A percentile compares a stretch with the other conserved stretches of the same genome.
Evolutionary conservation across 2,329 filamentous ascomycete genomes (phyloP).

Genomic region (Neofusicoccum ribis): DNA sequence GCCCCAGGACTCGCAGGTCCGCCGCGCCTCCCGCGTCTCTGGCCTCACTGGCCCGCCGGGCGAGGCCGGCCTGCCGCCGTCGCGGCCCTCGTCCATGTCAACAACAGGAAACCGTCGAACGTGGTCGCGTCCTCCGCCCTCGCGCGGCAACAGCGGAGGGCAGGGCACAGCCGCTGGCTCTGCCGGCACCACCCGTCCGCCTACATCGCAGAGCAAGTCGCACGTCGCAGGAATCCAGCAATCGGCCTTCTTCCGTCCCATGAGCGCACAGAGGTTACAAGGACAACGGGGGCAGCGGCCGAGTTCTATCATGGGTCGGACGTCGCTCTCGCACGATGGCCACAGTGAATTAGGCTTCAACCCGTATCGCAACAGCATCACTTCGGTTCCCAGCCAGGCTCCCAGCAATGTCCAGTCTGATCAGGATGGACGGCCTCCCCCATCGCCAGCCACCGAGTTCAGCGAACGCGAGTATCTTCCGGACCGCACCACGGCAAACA

Average conservation of each 20-base stretch:
- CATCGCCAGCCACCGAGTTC: conserved; percentile 77
- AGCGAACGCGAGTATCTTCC: conserved; percentile 68
- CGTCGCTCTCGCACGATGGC: conserved; percentile 34
- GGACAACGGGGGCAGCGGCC: conserved; percentile 73
- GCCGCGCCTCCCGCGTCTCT: conserved; percentile 33
- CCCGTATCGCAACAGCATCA: conserved; percentile 39
- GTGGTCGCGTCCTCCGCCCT: conserved; percentile 57
- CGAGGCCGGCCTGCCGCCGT: conserved; percentile 50
- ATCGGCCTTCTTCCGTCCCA: conserved; percentile 90
- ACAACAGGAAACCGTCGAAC: conserved; percentile 44
- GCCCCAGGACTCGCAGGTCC: conserved; percentile 30
- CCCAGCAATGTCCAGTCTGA: not conserved
- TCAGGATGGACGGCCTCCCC: conserved; percentile 49
- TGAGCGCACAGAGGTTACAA: conserved; percentile 94
- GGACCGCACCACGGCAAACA: conserved; percentile 71
- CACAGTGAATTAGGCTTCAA: conserved; percentile 34
- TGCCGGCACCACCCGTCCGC: conserved; percentile 43
- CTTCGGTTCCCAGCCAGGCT: conserved; percentile 30
- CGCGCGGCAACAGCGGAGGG: conserved; percentile 52
- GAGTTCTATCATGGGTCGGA: conserved; percentile 37
- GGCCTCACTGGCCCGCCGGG: conserved; percentile 48
- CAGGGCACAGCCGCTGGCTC: conserved; percentile 22
- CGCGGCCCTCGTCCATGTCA: conserved; percentile 46
- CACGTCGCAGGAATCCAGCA: conserved; percentile 89
- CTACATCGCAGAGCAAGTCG: conserved; percentile 72